Evolutionary conservation across 2,329 filamentous ascomycete species (phyloP), one percentile per base, ranked within the genome.

Genomic region (Colletotrichum shisoi): DNA sequence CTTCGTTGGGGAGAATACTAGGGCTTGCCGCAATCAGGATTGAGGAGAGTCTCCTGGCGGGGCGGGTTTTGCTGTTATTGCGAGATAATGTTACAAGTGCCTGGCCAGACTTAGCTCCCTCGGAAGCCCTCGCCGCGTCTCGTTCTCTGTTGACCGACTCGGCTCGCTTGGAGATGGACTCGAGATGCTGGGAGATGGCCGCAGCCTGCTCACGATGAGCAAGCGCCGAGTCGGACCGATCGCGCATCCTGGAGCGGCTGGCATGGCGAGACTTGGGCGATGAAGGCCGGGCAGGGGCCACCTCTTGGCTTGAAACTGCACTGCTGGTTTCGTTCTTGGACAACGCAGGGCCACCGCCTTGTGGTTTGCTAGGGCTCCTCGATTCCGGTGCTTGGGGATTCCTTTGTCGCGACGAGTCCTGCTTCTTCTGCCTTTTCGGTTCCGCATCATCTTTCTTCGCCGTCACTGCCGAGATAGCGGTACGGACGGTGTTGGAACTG

Each of bases 181-280:
- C 72, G 0, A 76, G 63, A 13, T 74, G 71, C n/a, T 73, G 53
- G 7, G 71, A 68, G 15, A 73, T 71, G 0, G 68, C 63, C 1
- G 52, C 27, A 4, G 56, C 51, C 0, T 63, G n/a, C 7, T 67
- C 64, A 1, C 46, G 51, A 9, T 68, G 61, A 5, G 52, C 58
- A 1, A 71, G 21, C 0, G 70, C 27, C 0, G 76, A 76, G 17
- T 71, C 66, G 1, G 72, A 71, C 37, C 71, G 69, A n/a, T 73
- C 71, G 17, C 62, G 69, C 3, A 49, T 61, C 27, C 74, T 56
- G 2, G 70, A 71, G 4, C 74, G 72, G 27, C 79, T 80, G 3
- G 76, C 73, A 42, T 79, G 77, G 5, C 77, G 76, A 1, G 79
- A 77, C 49, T 79, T 79, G 0, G 78, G 74, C 0, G 77, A 78